Evolutionary conservation across 441 rosid species (phyloP).

Genomic region (Metrosideros polymorpha): DNA sequence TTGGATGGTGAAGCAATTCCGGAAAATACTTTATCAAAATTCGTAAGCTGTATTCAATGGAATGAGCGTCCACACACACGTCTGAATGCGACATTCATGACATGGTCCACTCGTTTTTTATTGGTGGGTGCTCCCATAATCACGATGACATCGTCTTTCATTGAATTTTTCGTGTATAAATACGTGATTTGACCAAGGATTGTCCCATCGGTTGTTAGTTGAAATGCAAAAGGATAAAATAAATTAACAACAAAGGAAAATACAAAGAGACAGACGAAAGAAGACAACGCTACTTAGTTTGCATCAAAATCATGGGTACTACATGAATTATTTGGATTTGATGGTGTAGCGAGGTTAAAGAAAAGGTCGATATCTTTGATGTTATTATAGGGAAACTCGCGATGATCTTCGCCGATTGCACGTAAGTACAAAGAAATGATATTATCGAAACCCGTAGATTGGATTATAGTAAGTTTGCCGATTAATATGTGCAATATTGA

Average conservation of each 20-base stretch:
- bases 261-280: not conserved
- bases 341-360: not conserved
- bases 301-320: not conserved
- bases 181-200: not conserved
- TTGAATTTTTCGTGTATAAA: not conserved
- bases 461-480: not conserved
- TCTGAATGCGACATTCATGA: not conserved
- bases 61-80: not conserved
- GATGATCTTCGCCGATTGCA: not conserved
- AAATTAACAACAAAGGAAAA: not conserved
- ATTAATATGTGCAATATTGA: not conserved
- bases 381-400: not conserved
- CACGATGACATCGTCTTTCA: not conserved
- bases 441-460: not conserved
- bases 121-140: not conserved
- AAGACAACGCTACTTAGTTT: not conserved
- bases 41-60: not conserved
- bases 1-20: not conserved
- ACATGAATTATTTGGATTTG: not conserved
- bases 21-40: not conserved
- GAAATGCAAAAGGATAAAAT: not conserved
- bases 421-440: not conserved
- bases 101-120: not conserved
- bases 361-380: not conserved
- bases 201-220: not conserved